Evolutionary conservation across 345 rosid species (phyloP), one percentile per base, ranked within the genome.

Genomic region (Gossypium stocksii): DNA sequence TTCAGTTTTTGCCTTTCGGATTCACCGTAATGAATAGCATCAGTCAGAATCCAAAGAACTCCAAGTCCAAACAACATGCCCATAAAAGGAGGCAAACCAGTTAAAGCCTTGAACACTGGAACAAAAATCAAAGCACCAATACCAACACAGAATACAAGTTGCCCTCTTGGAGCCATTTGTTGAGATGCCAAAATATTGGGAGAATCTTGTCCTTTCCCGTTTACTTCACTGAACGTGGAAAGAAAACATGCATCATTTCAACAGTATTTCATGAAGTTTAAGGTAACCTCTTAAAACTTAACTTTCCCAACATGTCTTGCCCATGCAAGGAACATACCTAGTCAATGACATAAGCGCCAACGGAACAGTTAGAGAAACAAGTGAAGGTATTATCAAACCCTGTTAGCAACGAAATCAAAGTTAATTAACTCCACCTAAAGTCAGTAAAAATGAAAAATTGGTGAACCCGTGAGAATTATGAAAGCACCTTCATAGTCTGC

Each of bases 21-120:
- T 81, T 94, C 98, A 49, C 98, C 98, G 62, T 85, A 92, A 79
- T 92, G 98, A 83, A 94, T 92, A 68, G 97, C 97, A 78, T 94
- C 98, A 0, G 98, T 94, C 72, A 94, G 88, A 83, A 92, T 84
- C 98, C 98, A 94, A 19, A 94, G 97, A 76, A 92, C 97, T 83
- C 98, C 98, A 23, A 94, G 98, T 51, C 98, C 97, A 19, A 94
- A 86, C 77, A 94, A 86, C 77, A 94, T 89, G n/a, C 97, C 98
- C 94, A 94, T 89, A 86, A 78, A 92, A 60, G 98, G 98, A 83
- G 98, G 98, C 83, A 94, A 82, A 74, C 98, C 98, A 14, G 98
- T 94, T 57, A 94, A 77, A 81, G 97, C 87, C 83, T 90, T 94
- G 80, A 94, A 94, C 67, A 94, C 89, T 3, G 98, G 97, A 83